These are phyloP conservation scores for Kodamaea suecica DNA, from an alignment of 1,139 yeast genomes.

Conservation along the genomic window DNA sequence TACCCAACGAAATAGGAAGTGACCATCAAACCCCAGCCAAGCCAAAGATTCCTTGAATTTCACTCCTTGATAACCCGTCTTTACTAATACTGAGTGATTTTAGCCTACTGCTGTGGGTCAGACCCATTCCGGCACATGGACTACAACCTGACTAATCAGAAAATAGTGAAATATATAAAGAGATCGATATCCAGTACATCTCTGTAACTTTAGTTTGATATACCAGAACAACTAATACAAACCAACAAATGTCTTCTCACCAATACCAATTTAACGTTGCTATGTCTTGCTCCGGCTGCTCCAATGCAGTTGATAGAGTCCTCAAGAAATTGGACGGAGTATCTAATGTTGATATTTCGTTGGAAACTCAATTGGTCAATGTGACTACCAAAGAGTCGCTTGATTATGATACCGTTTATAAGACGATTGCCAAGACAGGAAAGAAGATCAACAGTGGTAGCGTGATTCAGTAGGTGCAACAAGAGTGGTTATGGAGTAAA, in stretches of 20 bases:
- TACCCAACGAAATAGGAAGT: too few relatives aligned
- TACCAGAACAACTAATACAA: too few relatives aligned
- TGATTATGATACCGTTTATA: slow-evolving; percentile 72
- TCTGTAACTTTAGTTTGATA: too few relatives aligned
- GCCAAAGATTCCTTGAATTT: too few relatives aligned
- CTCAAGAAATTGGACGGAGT: slow-evolving; percentile 74
- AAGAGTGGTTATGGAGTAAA: neutral
- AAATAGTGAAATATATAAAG: too few relatives aligned
- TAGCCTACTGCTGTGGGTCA: too few relatives aligned
- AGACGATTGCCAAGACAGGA: slow-evolving; percentile 85
- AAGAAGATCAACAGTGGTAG: slow-evolving; percentile 74
- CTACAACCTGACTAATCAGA: too few relatives aligned
- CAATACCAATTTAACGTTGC: slow-evolving; percentile 74
- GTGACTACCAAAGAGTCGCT: slow-evolving; percentile 57
- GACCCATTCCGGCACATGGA: too few relatives aligned
- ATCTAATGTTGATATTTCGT: slow-evolving; percentile 63
- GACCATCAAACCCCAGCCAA: too few relatives aligned
- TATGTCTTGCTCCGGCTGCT: slow-evolving; percentile 86
- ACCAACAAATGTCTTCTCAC: slow-evolving; percentile 34
- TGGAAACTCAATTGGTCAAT: slow-evolving; percentile 79
- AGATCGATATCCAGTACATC: too few relatives aligned
- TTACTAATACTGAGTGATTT: too few relatives aligned
- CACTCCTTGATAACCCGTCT: too few relatives aligned
- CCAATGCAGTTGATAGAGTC: slow-evolving; percentile 81
- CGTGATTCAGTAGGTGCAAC: slow-evolving; percentile 25